A percentile compares a stretch with the other conserved stretches of the same genome.
Conservation (phyloP, 768 basidiomycete species). For the Leucocoprinus leucothites region DNA sequence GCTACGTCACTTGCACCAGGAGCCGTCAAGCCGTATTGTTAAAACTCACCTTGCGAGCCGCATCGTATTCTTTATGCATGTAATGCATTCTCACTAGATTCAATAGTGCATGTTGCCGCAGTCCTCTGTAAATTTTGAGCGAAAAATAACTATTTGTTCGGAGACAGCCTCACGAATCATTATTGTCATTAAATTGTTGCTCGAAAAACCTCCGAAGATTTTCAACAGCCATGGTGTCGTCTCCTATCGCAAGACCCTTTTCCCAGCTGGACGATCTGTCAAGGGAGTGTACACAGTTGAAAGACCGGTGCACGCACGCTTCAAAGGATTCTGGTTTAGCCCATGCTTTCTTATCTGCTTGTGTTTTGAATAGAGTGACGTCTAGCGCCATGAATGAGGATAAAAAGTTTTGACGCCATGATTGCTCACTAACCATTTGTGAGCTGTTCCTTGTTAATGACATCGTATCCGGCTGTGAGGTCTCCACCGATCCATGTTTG, state of each 20-base stretch:
- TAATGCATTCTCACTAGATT: conserved; percentile 80
- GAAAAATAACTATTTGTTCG: background rate
- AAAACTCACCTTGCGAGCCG: conserved; percentile 57
- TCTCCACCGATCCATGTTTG: conserved; percentile 58
- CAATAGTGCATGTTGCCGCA: conserved; percentile 78
- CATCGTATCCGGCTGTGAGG: conserved; percentile 43
- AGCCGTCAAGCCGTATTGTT: conserved; percentile 2
- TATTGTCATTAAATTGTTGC: conserved; percentile 77
- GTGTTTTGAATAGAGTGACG: conserved; percentile 57
- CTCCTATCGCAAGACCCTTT: conserved; percentile 58
- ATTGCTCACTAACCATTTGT: conserved; percentile 23
- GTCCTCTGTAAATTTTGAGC: conserved; percentile 43
- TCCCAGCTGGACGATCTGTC: conserved; percentile 52
- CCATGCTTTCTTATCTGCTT: conserved; percentile 62
- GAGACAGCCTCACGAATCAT: conserved; percentile 64
- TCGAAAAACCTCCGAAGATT: conserved; percentile 79
- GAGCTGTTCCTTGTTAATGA: conserved; percentile 49
- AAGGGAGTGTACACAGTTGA: background rate
- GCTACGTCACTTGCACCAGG: conserved; percentile 34
- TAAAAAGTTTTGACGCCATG: background rate
- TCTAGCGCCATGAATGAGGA: conserved; percentile 29
- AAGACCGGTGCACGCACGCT: conserved; percentile 37
- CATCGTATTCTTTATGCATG: conserved; percentile 60
- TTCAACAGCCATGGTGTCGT: conserved; percentile 67
- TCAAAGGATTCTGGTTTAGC: conserved; percentile 60